Conservation (phyloP, 345 rosid species). For the Dovyalis caffra region DNA sequence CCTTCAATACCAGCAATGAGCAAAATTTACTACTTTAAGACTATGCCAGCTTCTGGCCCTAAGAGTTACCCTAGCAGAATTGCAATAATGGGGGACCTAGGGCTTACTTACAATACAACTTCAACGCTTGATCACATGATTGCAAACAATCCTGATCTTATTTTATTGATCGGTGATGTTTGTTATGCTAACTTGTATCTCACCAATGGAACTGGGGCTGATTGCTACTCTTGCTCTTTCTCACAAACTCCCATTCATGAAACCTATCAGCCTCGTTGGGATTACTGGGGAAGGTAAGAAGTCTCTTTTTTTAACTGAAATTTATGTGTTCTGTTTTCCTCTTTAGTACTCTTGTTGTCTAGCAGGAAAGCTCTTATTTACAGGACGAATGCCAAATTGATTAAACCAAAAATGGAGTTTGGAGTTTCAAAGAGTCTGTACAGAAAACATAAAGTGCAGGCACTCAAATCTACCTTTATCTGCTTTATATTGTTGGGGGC, state of each 20-base stretch:
- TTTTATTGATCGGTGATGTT: slow-evolving; percentile 72
- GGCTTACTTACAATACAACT: slow-evolving; percentile 81
- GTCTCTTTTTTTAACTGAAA: background rate
- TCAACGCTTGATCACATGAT: slow-evolving; percentile 54
- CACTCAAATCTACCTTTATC: background rate
- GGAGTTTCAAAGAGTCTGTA: background rate
- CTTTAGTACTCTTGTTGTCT: background rate
- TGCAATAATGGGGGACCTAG: slow-evolving; percentile 73
- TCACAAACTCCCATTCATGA: slow-evolving; percentile 58
- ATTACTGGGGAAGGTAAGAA: slow-evolving; percentile 86
- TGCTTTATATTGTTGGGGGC: background rate
- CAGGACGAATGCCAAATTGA: background rate
- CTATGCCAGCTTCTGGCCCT: slow-evolving; percentile 64
- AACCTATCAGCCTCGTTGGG: slow-evolving; percentile 97
- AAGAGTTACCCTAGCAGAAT: slow-evolving; percentile 63
- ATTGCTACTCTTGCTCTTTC: slow-evolving; percentile 55
- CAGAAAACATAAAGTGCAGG: background rate
- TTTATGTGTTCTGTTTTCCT: background rate
- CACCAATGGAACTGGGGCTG: slow-evolving; percentile 54
- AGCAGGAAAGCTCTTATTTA: background rate
- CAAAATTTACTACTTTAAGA: slow-evolving; percentile 45
- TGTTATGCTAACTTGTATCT: slow-evolving; percentile 74
- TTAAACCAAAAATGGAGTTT: background rate
- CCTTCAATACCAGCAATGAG: slow-evolving; percentile 63
- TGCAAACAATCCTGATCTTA: slow-evolving; percentile 78